These are phyloP conservation scores for Conticribra weissflogii DNA, from an alignment of 108 stramenopile species.

Conservation along the genomic window DNA sequence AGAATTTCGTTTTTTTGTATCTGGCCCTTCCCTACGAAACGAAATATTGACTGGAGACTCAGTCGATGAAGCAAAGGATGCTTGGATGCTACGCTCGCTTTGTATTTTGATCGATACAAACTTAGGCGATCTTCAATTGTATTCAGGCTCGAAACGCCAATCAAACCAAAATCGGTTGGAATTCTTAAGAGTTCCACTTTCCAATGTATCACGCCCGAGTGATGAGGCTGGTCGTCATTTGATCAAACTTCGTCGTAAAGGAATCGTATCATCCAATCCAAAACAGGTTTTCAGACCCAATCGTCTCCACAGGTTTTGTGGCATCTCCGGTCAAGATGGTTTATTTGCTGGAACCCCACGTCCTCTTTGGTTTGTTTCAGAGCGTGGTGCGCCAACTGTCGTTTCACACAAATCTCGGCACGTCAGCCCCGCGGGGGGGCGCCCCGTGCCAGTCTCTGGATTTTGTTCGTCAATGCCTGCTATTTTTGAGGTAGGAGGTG, in stretches of 20 bases:
- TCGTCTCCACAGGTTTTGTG: conserved; percentile 60
- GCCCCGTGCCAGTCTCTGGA: conserved; percentile 65
- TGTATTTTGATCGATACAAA: conserved; percentile 74
- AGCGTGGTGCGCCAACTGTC: conserved; percentile 64
- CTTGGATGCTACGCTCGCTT: conserved; percentile 50
- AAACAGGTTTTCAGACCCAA: conserved; percentile 55
- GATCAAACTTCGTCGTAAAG: conserved; percentile 72
- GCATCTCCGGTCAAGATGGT: conserved; percentile 77
- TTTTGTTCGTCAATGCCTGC: conserved; percentile 66
- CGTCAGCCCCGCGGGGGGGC: conserved; percentile 79
- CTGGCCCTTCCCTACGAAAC: conserved; percentile 71
- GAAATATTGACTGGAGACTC: conserved; percentile 4
- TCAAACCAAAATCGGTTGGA: conserved; percentile 18
- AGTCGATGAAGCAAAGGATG: conserved; percentile 26
- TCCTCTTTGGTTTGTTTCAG: conserved; percentile 82
- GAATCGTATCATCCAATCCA: conserved; percentile 45
- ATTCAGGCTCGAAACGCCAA: conserved; percentile 40
- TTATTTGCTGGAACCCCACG: conserved; percentile 73
- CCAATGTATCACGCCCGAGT: conserved; percentile 61
- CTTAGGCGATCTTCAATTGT: conserved; percentile 71
- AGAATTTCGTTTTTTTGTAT: conserved; percentile 79
- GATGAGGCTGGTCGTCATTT: conserved; percentile 73
- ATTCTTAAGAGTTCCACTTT: conserved; percentile 62
- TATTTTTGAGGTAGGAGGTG: conserved; percentile 31
- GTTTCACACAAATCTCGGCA: conserved; percentile 79